phyloP scores from a whole-genome alignment of 2,329 filamentous ascomycete species.

The Fusarium pseudograminearum region DNA sequence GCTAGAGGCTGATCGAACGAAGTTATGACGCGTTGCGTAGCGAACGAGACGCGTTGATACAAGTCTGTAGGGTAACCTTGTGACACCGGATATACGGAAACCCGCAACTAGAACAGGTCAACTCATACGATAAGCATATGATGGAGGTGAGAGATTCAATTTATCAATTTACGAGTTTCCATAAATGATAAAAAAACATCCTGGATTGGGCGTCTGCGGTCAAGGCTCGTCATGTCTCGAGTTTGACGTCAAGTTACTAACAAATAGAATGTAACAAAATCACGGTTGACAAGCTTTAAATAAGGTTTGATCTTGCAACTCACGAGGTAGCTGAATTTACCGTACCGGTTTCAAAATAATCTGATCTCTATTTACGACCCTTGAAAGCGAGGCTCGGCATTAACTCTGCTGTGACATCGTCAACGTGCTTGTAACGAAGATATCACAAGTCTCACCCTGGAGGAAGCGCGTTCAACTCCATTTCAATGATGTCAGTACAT shows the following conservation, averaged over 20 bases:
- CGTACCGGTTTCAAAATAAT: background rate
- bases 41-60: background rate
- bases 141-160: no score
- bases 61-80: background rate
- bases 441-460: background rate
- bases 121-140: no score
- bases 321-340: accelerated
- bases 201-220: no score
- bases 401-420: background rate
- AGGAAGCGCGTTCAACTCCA: no score
- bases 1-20: no score
- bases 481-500: background rate
- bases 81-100: no score
- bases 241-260: no score
- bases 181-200: no score
- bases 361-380: background rate
- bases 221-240: accelerated
- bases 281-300: background rate
- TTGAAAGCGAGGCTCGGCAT: background rate
- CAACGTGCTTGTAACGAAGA: accelerated
- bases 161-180: no score
- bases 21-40: background rate
- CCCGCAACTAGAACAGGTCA: no score
- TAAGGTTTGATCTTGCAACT: background rate
- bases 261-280: no score